Base-by-base conservation (phyloP, 331 rosid genomes). In the Acacia pycnantha region DNA sequence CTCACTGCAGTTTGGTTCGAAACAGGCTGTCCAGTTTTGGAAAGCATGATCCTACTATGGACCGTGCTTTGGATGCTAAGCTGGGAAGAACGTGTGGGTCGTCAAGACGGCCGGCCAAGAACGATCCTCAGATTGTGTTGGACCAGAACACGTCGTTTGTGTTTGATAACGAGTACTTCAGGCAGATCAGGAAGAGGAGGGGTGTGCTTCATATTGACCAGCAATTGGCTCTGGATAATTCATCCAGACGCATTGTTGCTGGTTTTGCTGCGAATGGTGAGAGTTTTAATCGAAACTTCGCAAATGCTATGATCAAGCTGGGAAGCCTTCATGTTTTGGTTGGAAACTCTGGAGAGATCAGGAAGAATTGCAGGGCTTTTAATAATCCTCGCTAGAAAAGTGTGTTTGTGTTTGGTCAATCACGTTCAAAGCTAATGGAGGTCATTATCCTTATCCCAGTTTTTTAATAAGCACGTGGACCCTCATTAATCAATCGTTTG, bases 131-230 rank as follows among this genome's bases (percentile, higher is more conserved):
- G 7, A 70, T 76, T 10, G 79, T 85, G 73, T 79, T 90, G 91
- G 97, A 91, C 61, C 87, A 82, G 6, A 73, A 48, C 10, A 79
- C 97, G 0, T 66, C 88, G 0, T 73, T 43, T 50, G 27, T 26
- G 0, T 82, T 92, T 16, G 92, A 92, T 24, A 90, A 84, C 47
- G 12, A 79, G 46, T 88, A 71, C 54, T 91, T 82, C 33, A 82
- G 35, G 3, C 86, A 90, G 65, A 24, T 90, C 3, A 24, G 21
- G 19, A 2, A 11, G 4, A 81, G 21, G 33, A 90, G 80, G 79
- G 94, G 92, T 7, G 15, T 91, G 1, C 73, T 91, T 67, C 72
- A 65, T 16, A 64, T 91, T 21, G 97, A 92, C 75, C 97, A 92
- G 78, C 74, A 82, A 31, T 74, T 92, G 8, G 87, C 83, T 43